A percentile compares a stretch with the other conserved stretches of the same genome.
Conservation (phyloP, 495 filamentous ascomycete species). For the Penicillium malachiteum region DNA sequence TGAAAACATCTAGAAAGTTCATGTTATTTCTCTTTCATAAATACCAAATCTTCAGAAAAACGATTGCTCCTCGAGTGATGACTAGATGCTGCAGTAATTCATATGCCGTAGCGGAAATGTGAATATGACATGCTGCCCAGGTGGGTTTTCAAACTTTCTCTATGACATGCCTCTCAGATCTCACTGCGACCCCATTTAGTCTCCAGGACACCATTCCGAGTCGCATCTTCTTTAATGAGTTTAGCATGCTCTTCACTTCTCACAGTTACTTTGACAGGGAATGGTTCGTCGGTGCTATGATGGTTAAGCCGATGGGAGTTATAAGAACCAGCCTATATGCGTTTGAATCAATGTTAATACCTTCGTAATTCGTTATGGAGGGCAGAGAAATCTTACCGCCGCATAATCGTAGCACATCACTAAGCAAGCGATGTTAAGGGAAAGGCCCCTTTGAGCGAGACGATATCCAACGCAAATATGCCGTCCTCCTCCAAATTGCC, state of each 20-base stretch:
- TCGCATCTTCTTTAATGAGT: constrained; percentile 13
- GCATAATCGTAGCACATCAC: constrained; percentile 43
- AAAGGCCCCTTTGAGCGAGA: constrained; percentile 42
- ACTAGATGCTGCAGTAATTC: too few relatives aligned
- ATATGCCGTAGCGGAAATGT: too few relatives aligned
- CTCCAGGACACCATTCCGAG: not conserved
- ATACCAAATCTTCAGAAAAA: too few relatives aligned
- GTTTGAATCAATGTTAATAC: not conserved
- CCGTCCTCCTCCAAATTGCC: constrained; percentile 41
- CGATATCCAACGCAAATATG: constrained; percentile 48
- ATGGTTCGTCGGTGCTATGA: constrained; percentile 23
- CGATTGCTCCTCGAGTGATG: too few relatives aligned
- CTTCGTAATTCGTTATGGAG: not conserved
- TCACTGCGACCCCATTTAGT: too few relatives aligned
- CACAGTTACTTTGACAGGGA: constrained; percentile 23
- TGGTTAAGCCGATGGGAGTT: constrained; percentile 23
- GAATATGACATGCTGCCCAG: too few relatives aligned
- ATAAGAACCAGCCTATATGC: not conserved
- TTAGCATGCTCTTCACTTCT: constrained; percentile 23
- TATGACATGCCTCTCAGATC: too few relatives aligned
- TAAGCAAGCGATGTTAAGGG: constrained; percentile 43
- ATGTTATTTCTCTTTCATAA: too few relatives aligned
- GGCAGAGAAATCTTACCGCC: constrained; percentile 16
- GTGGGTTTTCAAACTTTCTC: too few relatives aligned
- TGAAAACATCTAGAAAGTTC: too few relatives aligned